Conservation (phyloP, 1,139 yeast genomes). For the Yamadazyma sp. region DNA sequence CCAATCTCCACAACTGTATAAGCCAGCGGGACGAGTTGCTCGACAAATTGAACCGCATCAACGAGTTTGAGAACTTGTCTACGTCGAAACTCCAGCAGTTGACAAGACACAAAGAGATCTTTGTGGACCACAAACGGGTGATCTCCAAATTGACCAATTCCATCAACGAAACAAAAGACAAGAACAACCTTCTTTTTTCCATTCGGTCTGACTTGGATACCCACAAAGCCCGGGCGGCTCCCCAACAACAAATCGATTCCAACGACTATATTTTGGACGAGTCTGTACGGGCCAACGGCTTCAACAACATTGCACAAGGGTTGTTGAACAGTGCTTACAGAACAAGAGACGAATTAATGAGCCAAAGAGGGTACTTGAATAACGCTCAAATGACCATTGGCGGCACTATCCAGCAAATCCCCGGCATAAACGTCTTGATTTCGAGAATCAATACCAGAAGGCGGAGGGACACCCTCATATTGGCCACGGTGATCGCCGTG, state of each 20-base stretch:
- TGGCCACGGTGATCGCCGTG: constrained; percentile 69
- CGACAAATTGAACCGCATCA: constrained; percentile 36
- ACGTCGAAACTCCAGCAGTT: constrained; percentile 80
- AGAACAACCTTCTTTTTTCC: constrained; percentile 68
- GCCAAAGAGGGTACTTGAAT: constrained; percentile 66
- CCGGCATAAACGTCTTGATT: constrained; percentile 79
- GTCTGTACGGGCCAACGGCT: constrained; percentile 66
- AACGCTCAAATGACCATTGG: constrained; percentile 66
- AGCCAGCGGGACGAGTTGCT: constrained; percentile 34
- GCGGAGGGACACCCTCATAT: constrained; percentile 82
- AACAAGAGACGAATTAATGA: constrained; percentile 79
- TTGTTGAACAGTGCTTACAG: constrained; percentile 81
- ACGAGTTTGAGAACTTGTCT: constrained; percentile 62
- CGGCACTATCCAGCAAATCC: constrained; percentile 64
- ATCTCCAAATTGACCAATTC: constrained; percentile 58
- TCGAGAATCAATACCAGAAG: constrained; percentile 84
- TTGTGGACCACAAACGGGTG: constrained; percentile 68
- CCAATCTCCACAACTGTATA: constrained; percentile 45
- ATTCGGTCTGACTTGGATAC: constrained; percentile 77
- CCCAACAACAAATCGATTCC: constrained; percentile 42
- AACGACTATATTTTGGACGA: constrained; percentile 79
- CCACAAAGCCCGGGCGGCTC: constrained; percentile 42
- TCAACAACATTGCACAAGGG: constrained; percentile 76
- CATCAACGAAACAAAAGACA: constrained; percentile 72
- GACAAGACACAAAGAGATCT: constrained; percentile 75